Base-by-base conservation (phyloP, 2,329 filamentous ascomycete species). In the Pseudogymnoascus sp. region DNA sequence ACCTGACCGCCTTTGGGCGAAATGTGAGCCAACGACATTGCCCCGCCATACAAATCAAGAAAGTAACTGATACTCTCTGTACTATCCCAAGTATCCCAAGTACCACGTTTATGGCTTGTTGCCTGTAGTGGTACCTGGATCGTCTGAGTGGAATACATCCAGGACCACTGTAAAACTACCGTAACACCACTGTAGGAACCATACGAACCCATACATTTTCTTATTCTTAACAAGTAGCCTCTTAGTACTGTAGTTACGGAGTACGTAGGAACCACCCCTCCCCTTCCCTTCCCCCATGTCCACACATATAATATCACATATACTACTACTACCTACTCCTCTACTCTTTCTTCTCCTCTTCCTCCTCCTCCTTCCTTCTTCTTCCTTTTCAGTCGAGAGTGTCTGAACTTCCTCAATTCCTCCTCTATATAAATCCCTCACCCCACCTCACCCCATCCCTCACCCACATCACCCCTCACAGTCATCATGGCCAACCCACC, bases 401-500 rank as follows among this genome's bases (percentile, higher is more conserved):
- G 30, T 57, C 35, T 36, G 12, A 25, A n/a, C 20, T 57, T 22
- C 50, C 33, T 35, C 50, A 33, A 12, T 36, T 35, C 50, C 18
- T 36, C n/a, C 50, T 57, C 28, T 57, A n/a, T 35, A 57, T 36
- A 33, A 28, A 35, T 12, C 15, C 47, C 50, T 18, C 50, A 25
- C 9, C 28, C 35, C 50, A 36, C 15, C 50, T 25, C 50, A 57
- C 11, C 11, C 47, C 47, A 30, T 20, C 30, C 28, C 11, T 6
- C 50, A 57, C 22, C 25, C 11, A 30, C n/a, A 15, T 18, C 38
- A 12, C 35, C 15, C 6, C 25, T 22, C 35, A 35, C 33, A 33
- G 18, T 57, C 71, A 80, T 66, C 67, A 87, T 87, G 84, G 84
- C 84, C 71, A 87, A 87, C 76, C 70, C 84, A 75, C 89, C 90